Evolutionary conservation across 192 early-diverging fungal species (phyloP).

Genomic region (Dispira simplex): DNA sequence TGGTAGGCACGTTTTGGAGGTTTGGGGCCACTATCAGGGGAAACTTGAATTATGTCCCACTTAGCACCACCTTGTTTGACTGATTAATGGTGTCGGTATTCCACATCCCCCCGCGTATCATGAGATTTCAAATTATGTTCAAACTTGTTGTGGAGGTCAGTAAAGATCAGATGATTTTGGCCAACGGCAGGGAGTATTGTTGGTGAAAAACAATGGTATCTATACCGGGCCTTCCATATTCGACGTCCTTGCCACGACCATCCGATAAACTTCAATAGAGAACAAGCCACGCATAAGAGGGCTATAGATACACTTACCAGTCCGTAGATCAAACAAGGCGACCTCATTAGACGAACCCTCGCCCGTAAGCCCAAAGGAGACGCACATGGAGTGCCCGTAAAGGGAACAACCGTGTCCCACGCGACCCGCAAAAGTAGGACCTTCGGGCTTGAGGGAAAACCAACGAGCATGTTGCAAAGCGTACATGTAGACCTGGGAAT

Average conservation of each 20-base stretch:
- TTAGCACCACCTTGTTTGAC: conserved; percentile 5
- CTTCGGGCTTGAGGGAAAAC: conserved; percentile 2
- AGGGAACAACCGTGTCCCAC: conserved; percentile 5
- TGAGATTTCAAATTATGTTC: background rate
- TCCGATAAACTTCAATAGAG: background rate
- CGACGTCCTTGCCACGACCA: background rate
- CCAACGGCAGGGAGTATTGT: background rate
- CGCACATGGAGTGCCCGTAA: conserved; percentile 10
- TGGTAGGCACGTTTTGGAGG: conserved; percentile 10
- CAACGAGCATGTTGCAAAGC: conserved; percentile 1
- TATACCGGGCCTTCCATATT: background rate
- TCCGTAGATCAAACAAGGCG: conserved; percentile 8
- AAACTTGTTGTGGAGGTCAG: background rate
- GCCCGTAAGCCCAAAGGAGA: conserved; percentile 1
- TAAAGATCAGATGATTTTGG: background rate
- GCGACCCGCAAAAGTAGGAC: background rate
- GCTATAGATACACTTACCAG: background rate
- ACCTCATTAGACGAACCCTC: background rate
- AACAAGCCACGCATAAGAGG: background rate
- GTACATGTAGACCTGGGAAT: conserved; percentile 15
- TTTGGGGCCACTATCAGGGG: background rate
- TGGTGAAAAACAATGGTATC: too few relatives aligned
- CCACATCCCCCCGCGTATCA: background rate
- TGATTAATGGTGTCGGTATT: background rate
- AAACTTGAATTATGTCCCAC: background rate